These are phyloP conservation scores for Hyaloraphidium curvatum DNA, from an alignment of 192 early-diverging fungal genomes.

Conservation along the genomic window DNA sequence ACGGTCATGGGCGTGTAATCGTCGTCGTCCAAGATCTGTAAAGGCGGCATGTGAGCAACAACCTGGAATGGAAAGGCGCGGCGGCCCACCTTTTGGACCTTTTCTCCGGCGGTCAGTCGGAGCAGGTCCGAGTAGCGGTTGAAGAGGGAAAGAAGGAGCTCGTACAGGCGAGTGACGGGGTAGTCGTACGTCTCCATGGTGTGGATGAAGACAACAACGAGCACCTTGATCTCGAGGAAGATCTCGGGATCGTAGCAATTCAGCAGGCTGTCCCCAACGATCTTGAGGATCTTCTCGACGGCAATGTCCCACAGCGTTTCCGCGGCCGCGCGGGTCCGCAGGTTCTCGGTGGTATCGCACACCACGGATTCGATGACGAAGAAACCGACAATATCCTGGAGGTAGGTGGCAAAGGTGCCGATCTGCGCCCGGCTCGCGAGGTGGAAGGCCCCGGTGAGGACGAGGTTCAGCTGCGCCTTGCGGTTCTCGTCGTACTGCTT, in stretches of 20 bases:
- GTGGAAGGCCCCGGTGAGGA: slow-evolving; percentile 53
- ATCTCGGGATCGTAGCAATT: slow-evolving; percentile 59
- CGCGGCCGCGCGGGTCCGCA: background rate
- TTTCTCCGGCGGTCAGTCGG: too few species aligned
- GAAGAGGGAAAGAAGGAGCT: slow-evolving; percentile 55
- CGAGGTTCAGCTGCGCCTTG: slow-evolving; percentile 39
- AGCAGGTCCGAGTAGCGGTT: slow-evolving; percentile 60
- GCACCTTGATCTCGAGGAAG: slow-evolving; percentile 57
- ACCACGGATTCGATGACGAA: slow-evolving; percentile 88
- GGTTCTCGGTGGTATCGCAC: slow-evolving; percentile 59
- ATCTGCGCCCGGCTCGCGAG: slow-evolving; percentile 40
- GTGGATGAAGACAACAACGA: slow-evolving; percentile 71
- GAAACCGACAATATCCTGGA: slow-evolving; percentile 88
- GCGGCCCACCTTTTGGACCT: too few species aligned
- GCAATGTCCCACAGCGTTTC: slow-evolving; percentile 80
- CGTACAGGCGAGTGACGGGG: slow-evolving; percentile 40
- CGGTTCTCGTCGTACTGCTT: slow-evolving; percentile 78
- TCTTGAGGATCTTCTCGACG: slow-evolving; percentile 55
- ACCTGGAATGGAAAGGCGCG: too few species aligned
- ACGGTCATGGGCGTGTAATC: slow-evolving; percentile 60
- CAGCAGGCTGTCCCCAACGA: slow-evolving; percentile 58
- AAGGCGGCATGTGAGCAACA: too few species aligned
- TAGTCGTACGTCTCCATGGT: slow-evolving; percentile 75
- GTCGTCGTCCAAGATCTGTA: slow-evolving; percentile 55
- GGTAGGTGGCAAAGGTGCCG: slow-evolving; percentile 42